Conservation (phyloP, 2,329 filamentous ascomycete genomes). For the Ceratocystis cacaofunesta region DNA sequence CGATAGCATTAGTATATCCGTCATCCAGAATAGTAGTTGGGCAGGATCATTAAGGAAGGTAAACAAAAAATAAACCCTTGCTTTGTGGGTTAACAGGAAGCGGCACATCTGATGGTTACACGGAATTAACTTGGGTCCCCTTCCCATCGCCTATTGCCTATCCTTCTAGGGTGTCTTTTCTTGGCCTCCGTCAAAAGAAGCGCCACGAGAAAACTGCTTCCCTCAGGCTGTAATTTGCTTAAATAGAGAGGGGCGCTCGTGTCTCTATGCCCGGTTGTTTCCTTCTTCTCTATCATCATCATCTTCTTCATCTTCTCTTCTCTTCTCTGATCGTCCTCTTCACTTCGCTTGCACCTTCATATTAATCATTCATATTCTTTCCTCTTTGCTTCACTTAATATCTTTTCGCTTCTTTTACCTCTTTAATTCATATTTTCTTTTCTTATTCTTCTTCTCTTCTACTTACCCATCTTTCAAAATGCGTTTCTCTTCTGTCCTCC, state of each 20-base stretch:
- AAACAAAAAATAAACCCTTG: neutral
- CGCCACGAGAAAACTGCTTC: neutral
- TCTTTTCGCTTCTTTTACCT: neutral
- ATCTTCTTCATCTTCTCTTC: neutral
- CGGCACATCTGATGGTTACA: slow-evolving; percentile 2
- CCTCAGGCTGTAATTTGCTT: neutral
- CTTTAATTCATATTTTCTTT: neutral
- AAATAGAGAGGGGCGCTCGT: neutral
- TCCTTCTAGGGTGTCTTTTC: neutral
- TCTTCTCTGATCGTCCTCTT: neutral
- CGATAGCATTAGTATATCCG: neutral
- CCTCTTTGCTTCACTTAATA: neutral
- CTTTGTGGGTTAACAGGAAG: neutral
- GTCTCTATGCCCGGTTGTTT: neutral
- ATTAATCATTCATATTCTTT: neutral
- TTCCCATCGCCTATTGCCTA: neutral
- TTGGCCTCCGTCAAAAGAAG: neutral
- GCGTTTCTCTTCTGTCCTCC: slow-evolving; percentile 6
- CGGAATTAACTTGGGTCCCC: neutral
- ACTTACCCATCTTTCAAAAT: neutral
- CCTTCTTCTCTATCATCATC: neutral
- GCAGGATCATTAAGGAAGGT: neutral
- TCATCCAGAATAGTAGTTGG: neutral
- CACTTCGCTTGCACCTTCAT: neutral
- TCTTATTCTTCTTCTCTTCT: neutral